Base-by-base conservation (phyloP, 139 green algal genomes). In the Micractinium conductrix region DNA sequence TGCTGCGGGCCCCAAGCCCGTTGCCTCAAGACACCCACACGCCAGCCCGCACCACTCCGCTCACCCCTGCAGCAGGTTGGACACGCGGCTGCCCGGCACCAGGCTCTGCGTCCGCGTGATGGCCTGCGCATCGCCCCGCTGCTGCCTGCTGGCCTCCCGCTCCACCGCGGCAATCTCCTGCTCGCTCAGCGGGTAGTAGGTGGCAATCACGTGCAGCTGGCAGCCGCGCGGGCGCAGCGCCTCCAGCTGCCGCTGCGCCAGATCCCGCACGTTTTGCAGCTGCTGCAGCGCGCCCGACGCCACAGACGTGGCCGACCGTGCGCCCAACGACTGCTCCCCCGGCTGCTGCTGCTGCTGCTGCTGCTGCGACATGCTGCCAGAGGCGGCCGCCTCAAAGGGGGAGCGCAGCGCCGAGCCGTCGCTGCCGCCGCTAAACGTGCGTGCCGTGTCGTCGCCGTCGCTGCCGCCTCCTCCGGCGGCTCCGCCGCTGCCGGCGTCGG, bases 181-280 rank as follows among this genome's bases (percentile, higher is more conserved):
- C 33, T 71, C 55, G 1, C 21, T 71, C 22, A 82, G 55, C 35
- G 75, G 55, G 55, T 48, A 60, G 37, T 55, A 82, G 24, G 45
- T 58, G 33, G 68, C 79, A 17, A 35, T 42, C n/a, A 84, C 75
- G 65, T 84, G 79, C 79, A 84, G 67, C 79, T 53, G 26, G 79
- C 79, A 84, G 12, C 63, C 63, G 9, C 44, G 43, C 17, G 21
- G n/a, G 45, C n/a, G n/a, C 35, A 78, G 63, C 16, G 37, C n/a
- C 1, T 75, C 44, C 79, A 72, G n/a, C n/a, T n/a, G n/a, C n/a
- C n/a, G n/a, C n/a, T n/a, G n/a, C n/a, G n/a, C n/a, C n/a, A n/a
- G n/a, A n/a, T n/a, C n/a, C n/a, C n/a, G n/a, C 35, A 81, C 55
- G 24, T 55, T 53, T 24, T 37, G 37, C 53, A 81, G 55, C 75